Evolutionary conservation across 148 eudicot genomes (phyloP), one percentile per base, ranked within the genome.

Genomic region (Nyssa sinensis): DNA sequence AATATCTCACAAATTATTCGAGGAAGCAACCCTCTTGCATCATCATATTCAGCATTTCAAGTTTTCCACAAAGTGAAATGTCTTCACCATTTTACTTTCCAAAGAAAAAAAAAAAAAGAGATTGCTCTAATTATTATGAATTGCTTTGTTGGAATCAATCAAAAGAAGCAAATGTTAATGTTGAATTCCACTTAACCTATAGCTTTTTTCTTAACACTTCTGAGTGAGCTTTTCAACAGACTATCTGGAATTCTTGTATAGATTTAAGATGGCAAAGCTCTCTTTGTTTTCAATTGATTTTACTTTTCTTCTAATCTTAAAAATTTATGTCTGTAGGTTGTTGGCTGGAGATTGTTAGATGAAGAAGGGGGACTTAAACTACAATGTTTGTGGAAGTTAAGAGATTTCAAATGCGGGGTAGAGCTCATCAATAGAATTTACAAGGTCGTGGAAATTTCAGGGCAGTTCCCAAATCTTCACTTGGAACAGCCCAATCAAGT

Each of bases 301-400:
- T 13, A 10, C n/a, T 27, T 27, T 47, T 73, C 7, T 55, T n/a
- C 25, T 21, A 3, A 21, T 7, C 4, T 55, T 19, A 10, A 17
- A n/a, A 55, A n/a, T n/a, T 19, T 55, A n/a, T 55, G 5, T 61
- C 14, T 82, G 73, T 72, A 87, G 94, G 85, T 95, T 64, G 84
- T 94, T 17, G 98, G 98, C 13, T 94, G 98, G 97, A 87, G 88
- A 62, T 33, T 94, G 59, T 63, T 80, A 35, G 82, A 88, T 55
- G 94, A 85, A 14, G 81, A 80, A 66, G 87, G 80, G 37, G 81
- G 66, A 12, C 59, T 82, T 34, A 88, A 83, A 82, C 74, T 95
- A 64, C 89, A 79, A 59, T 91, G 99, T 76, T 24, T 89, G 82
- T 95, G 97, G 99, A 95, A 89, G 85, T 70, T 95, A 44, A 89